These are phyloP conservation scores for Pseudohyphozyma bogoriensis DNA, from an alignment of 768 basidiomycete genomes.

Conservation along the genomic window DNA sequence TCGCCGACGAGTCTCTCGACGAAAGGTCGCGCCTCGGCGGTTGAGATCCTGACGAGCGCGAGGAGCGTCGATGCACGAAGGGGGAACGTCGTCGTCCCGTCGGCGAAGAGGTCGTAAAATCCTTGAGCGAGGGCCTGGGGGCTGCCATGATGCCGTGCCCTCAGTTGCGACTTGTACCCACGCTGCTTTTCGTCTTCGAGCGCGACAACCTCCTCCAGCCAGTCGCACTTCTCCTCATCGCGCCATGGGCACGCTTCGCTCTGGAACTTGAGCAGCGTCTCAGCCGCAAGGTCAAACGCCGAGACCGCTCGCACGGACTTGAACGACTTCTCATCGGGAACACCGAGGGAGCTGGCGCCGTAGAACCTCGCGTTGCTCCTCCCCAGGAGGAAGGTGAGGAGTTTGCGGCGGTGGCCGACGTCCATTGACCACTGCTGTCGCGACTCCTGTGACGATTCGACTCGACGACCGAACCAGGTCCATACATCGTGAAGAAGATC, in stretches of 20 bases:
- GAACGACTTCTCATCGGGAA: too few species aligned
- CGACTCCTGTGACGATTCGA: too few species aligned
- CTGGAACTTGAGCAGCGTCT: neutral
- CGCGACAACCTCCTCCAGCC: neutral
- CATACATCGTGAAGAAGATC: neutral
- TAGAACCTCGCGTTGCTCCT: too few species aligned
- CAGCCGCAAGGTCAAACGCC: neutral
- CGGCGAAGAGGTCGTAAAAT: neutral
- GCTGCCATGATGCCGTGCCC: too few species aligned
- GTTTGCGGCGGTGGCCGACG: too few species aligned
- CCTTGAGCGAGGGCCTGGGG: neutral
- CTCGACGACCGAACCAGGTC: too few species aligned
- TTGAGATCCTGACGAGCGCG: neutral
- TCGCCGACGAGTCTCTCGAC: neutral
- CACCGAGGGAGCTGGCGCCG: too few species aligned
- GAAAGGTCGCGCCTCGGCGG: neutral
- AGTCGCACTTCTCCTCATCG: neutral
- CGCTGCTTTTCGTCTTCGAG: neutral
- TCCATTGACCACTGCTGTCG: too few species aligned
- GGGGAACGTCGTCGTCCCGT: neutral
- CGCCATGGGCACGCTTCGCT: neutral
- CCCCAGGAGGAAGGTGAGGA: too few species aligned
- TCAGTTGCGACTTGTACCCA: too few species aligned
- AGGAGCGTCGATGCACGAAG: neutral
- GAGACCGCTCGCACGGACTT: neutral